Evolutionary conservation across 2,329 filamentous ascomycete species (phyloP).

Genomic region (Penicillium sp.): DNA sequence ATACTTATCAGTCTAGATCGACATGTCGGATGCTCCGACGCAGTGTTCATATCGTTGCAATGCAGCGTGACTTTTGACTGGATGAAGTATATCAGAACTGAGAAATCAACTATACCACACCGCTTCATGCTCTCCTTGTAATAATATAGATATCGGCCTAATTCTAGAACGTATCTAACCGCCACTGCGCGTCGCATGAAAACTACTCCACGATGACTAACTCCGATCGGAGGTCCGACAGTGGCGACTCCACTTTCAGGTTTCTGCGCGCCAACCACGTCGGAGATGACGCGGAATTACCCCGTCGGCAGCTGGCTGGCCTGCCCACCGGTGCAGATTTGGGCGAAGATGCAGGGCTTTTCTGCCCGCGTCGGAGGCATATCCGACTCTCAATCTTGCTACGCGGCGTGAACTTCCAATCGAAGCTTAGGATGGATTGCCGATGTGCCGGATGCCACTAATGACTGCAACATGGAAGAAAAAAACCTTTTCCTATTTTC

Average conservation of each 20-base stretch:
- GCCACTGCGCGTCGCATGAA: background rate
- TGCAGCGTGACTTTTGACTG: no score
- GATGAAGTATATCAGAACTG: no score
- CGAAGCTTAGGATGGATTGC: slow-evolving; percentile 16
- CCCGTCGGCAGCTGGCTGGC: slow-evolving; percentile 13
- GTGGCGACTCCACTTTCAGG: slow-evolving; percentile 16
- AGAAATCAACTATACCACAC: no score
- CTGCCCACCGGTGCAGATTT: slow-evolving; percentile 14
- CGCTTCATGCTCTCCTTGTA: slow-evolving; percentile 2
- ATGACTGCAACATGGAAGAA: slow-evolving; percentile 9
- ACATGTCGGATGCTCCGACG: slow-evolving; percentile 7
- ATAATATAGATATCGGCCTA: no score
- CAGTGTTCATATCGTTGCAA: background rate
- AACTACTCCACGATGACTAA: slow-evolving; percentile 13
- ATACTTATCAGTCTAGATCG: slow-evolving; percentile 1
- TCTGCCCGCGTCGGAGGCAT: slow-evolving; percentile 19
- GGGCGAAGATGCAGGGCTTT: slow-evolving; percentile 13
- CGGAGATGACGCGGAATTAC: slow-evolving; percentile 20
- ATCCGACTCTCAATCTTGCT: slow-evolving; percentile 19
- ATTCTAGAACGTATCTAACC: background rate
- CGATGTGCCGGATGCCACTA: slow-evolving; percentile 21
- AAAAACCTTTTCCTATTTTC: slow-evolving; percentile 5
- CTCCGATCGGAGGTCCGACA: slow-evolving; percentile 30
- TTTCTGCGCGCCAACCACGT: slow-evolving; percentile 15
- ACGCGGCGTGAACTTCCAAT: slow-evolving; percentile 25